A percentile compares a stretch with the other conserved stretches of the same genome.
Conservation (phyloP, 1,284 basidiomycete species). For the Xerocomus minutiporus region DNA sequence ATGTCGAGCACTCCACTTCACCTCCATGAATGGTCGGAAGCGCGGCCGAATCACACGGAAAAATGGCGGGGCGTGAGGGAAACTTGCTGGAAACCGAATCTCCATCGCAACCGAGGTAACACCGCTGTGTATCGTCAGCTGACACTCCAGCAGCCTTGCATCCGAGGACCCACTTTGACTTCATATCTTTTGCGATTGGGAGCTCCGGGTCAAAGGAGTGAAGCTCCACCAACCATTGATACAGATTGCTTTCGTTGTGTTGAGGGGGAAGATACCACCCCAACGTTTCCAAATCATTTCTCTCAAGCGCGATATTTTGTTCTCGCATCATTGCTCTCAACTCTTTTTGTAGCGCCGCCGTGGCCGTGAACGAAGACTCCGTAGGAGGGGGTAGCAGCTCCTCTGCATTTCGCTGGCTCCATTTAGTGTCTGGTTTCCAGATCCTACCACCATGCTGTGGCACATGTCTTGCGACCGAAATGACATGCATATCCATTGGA, state of each 20-base stretch:
- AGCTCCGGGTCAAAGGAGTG: conserved; percentile 57
- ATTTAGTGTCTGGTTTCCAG: neutral
- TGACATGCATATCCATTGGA: too few species aligned
- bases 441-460: neutral
- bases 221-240: conserved; percentile 65
- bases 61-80: neutral
- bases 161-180: neutral
- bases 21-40: neutral
- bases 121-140: neutral
- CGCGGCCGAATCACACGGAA: neutral
- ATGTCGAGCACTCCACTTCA: conserved; percentile 3
- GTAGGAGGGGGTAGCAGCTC: neutral
- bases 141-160: neutral
- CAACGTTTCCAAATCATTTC: conserved; percentile 52
- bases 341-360: neutral
- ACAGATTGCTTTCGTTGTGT: conserved; percentile 57
- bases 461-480: neutral
- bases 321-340: conserved; percentile 38
- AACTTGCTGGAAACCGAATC: neutral
- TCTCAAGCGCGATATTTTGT: conserved; percentile 43
- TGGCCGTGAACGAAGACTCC: neutral
- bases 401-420: neutral
- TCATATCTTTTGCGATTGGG: conserved; percentile 34
- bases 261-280: conserved; percentile 63
- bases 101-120: neutral